Percentiles rank a stretch among this genome's conserved stretches.
Conservation (phyloP, 306 rosid species). For the Prunus salicina region DNA sequence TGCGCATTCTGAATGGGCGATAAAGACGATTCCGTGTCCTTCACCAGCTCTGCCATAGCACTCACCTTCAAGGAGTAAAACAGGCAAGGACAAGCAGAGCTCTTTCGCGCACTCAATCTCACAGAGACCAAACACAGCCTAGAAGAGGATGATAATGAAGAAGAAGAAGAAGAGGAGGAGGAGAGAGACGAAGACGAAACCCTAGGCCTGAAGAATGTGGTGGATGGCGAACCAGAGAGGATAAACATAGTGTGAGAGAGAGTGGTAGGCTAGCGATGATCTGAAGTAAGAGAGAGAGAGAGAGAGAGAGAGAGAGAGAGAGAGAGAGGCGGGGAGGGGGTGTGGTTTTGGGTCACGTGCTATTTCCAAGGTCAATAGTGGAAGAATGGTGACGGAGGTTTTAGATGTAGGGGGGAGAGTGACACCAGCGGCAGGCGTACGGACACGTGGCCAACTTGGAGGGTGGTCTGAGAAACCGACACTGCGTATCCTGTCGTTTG, state of each 20-base stretch:
- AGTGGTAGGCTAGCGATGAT: not conserved
- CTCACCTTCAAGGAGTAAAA: constrained; percentile 20
- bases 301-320: constrained; percentile 3
- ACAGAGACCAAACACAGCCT: constrained; percentile 28
- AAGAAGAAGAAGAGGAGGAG: constrained; percentile 7
- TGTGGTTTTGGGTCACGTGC: constrained; percentile 13
- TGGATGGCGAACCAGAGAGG: constrained; percentile 29
- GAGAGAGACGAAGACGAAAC: constrained; percentile 21
- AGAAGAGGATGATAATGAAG: constrained; percentile 10
- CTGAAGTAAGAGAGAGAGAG: no score
- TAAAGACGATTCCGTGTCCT: constrained; percentile 30
- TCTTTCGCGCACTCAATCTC: constrained; percentile 20
- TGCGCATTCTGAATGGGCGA: constrained; percentile 13
- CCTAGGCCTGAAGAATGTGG: constrained; percentile 32
- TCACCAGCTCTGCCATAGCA: constrained; percentile 46
- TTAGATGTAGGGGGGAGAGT: constrained; percentile 1
- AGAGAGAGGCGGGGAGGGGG: not conserved
- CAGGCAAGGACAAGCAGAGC: constrained; percentile 25
- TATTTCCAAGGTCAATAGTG: not conserved
- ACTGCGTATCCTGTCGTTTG: not conserved
- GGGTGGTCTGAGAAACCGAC: constrained; percentile 1
- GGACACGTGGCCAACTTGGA: constrained; percentile 7
- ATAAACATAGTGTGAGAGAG: constrained; percentile 33
- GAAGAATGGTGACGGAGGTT: not conserved
- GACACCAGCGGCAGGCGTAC: not conserved